These are phyloP conservation scores for Gymnopilus junonius DNA, from an alignment of 768 basidiomycete genomes.

Conservation along the genomic window DNA sequence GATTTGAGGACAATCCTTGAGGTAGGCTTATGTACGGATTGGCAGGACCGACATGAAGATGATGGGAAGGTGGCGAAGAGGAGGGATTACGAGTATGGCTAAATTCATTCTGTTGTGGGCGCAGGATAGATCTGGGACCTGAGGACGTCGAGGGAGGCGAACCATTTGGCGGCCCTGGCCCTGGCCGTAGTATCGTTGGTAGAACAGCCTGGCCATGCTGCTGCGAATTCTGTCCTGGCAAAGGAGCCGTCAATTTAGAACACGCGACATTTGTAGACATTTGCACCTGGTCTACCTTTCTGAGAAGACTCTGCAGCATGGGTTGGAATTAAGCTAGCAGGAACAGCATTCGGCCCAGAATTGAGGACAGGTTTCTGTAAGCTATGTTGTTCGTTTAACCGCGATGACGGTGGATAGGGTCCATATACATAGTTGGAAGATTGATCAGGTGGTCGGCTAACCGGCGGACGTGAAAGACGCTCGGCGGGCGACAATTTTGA, in stretches of 20 bases:
- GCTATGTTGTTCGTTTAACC: not conserved
- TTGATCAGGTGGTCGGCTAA: conserved; percentile 39
- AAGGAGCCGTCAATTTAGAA: not conserved
- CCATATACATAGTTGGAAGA: conserved; percentile 21
- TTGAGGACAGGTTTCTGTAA: not conserved
- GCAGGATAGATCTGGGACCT: conserved; percentile 7
- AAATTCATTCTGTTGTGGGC: conserved; percentile 4
- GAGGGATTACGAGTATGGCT: conserved; percentile 21
- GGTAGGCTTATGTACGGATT: conserved; percentile 1
- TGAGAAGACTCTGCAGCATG: not conserved
- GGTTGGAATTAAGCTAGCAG: not conserved
- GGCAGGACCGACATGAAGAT: conserved; percentile 1
- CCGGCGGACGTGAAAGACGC: conserved; percentile 48
- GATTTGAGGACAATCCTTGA: conserved; percentile 12
- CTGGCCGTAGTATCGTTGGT: conserved; percentile 48
- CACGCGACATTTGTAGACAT: not conserved
- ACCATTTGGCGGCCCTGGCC: conserved; percentile 21
- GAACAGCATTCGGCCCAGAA: not conserved
- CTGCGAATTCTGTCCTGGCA: not conserved
- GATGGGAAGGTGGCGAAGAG: conserved; percentile 18
- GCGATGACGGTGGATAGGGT: not conserved
- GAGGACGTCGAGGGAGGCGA: conserved; percentile 16
- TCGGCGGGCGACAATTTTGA: conserved; percentile 58
- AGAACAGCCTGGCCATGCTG: conserved; percentile 18
- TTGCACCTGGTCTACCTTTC: not conserved